Evolutionary conservation across 352 stramenopile genomes (phyloP).

Genomic region (Blastocystis sp.): DNA sequence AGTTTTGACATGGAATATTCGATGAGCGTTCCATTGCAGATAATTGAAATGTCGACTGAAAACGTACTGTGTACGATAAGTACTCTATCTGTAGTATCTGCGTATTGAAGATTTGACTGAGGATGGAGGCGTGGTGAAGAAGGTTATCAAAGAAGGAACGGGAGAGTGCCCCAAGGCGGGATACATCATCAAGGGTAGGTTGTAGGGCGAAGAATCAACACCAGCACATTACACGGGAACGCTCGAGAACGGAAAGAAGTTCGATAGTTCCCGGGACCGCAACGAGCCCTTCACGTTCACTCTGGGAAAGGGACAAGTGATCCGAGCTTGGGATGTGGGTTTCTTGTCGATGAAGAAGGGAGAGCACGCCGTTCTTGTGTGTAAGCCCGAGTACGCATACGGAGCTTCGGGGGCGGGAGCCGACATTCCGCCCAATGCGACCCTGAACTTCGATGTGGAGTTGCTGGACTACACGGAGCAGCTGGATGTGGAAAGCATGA

Average conservation of each 20-base stretch:
- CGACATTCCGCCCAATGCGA: conserved; percentile 65
- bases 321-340: conserved; percentile 68
- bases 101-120: conserved; percentile 21
- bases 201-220: conserved; percentile 63
- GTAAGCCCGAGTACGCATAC: conserved; percentile 65
- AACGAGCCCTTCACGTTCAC: conserved; percentile 66
- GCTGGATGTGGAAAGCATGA: conserved; percentile 17
- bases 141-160: conserved; percentile 74
- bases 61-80: not conserved
- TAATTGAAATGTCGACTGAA: not conserved
- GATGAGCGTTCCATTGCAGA: not conserved
- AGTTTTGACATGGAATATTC: not conserved
- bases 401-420: conserved; percentile 59
- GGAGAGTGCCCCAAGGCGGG: conserved; percentile 67
- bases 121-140: conserved; percentile 79
- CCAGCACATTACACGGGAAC: conserved; percentile 85
- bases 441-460: conserved; percentile 67
- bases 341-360: conserved; percentile 65
- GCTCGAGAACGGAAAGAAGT: conserved; percentile 81
- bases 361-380: conserved; percentile 64
- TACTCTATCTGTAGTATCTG: conserved; percentile 9
- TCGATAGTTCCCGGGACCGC: conserved; percentile 79
- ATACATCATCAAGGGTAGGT: conserved; percentile 67
- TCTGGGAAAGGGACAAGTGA: conserved; percentile 67
- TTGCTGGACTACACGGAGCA: conserved; percentile 60